A percentile compares a stretch with the other conserved stretches of the same genome.
These are phyloP conservation scores for Citrus sp. DNA, from an alignment of 345 rosid genomes.

Conservation along the genomic window DNA sequence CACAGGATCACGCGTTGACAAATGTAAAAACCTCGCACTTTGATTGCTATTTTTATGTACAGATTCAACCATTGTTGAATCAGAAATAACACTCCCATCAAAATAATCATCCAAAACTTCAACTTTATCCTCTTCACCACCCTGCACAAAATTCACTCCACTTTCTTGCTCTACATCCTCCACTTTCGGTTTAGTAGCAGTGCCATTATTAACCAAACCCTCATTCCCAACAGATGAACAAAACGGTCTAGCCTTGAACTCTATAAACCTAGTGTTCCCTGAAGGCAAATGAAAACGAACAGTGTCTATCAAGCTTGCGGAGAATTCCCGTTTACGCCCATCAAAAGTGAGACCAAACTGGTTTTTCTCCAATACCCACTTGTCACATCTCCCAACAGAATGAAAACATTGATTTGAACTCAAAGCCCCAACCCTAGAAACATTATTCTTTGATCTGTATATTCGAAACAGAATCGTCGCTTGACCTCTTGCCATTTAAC, in stretches of 20 bases:
- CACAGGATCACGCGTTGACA: slow-evolving; percentile 46
- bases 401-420: slow-evolving; percentile 29
- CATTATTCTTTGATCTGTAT: slow-evolving; percentile 28
- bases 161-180: neutral
- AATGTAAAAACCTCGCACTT: slow-evolving; percentile 3
- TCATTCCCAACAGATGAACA: slow-evolving; percentile 29
- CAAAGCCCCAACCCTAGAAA: slow-evolving; percentile 30
- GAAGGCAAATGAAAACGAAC: slow-evolving; percentile 12
- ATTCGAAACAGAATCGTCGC: slow-evolving; percentile 44
- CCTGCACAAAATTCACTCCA: slow-evolving; percentile 19
- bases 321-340: slow-evolving; percentile 28
- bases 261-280: slow-evolving; percentile 10
- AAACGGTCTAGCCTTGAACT: slow-evolving; percentile 30
- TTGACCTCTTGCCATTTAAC: slow-evolving; percentile 52
- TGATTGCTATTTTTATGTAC: slow-evolving; percentile 10
- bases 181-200: neutral
- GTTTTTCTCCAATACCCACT: slow-evolving; percentile 23
- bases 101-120: slow-evolving; percentile 8
- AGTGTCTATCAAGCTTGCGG: slow-evolving; percentile 15
- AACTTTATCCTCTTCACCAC: slow-evolving; percentile 6
- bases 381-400: slow-evolving; percentile 30
- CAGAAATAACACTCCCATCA: slow-evolving; percentile 10
- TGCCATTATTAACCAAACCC: slow-evolving; percentile 16
- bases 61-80: slow-evolving; percentile 9
- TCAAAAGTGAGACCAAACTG: slow-evolving; percentile 19